phyloP scores from a whole-genome alignment of 345 rosid genomes.

The Populus simonii region DNA sequence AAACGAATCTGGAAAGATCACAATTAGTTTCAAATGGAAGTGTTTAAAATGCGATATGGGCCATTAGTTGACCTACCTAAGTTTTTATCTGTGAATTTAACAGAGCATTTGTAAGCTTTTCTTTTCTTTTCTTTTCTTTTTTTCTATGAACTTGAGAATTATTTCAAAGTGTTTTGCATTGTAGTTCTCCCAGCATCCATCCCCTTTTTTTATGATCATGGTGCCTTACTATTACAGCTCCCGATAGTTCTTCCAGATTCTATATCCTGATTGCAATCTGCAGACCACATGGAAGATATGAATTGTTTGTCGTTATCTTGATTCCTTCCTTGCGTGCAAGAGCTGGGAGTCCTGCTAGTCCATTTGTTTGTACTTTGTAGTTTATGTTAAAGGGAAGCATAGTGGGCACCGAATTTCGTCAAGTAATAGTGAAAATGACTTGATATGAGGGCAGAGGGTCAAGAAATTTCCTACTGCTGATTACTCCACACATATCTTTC shows the following conservation, averaged over 20 bases:
- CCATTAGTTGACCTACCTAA: background rate
- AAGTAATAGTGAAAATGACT: background rate
- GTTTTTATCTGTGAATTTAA: slow-evolving; percentile 11
- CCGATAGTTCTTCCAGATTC: background rate
- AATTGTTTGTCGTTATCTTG: background rate
- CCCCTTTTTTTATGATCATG: background rate
- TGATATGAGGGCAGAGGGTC: too few relatives aligned
- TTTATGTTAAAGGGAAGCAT: background rate
- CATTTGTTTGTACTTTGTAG: background rate
- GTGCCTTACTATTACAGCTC: background rate
- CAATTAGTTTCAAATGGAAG: slow-evolving; percentile 7
- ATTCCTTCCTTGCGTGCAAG: background rate
- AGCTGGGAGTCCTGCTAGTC: background rate
- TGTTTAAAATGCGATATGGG: slow-evolving; percentile 6
- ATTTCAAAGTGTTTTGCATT: background rate
- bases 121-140: background rate
- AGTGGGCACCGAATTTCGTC: background rate
- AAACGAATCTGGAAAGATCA: background rate
- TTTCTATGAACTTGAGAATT: slow-evolving; percentile 8
- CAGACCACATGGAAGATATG: background rate
- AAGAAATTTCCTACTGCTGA: background rate
- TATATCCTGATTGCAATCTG: background rate
- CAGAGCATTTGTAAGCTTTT: slow-evolving; percentile 19
- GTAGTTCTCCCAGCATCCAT: background rate
- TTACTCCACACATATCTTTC: background rate